Evolutionary conservation across 495 filamentous ascomycete genomes (phyloP).

Genomic region (Usnea hakonensis): DNA sequence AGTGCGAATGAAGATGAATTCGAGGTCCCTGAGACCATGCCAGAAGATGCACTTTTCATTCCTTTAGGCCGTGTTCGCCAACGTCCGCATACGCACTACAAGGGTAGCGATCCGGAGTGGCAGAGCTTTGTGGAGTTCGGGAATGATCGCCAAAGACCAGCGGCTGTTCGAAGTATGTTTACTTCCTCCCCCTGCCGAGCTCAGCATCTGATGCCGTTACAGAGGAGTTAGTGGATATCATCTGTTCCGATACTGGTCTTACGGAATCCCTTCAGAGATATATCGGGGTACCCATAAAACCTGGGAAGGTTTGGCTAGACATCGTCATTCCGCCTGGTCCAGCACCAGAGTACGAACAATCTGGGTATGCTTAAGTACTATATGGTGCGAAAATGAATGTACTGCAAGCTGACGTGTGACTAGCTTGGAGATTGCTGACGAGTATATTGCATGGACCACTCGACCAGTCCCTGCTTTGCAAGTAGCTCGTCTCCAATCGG

Average conservation of each 20-base stretch:
- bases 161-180: constrained; percentile 43
- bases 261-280: constrained; percentile 31
- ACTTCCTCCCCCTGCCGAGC: not conserved
- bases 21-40: constrained; percentile 19
- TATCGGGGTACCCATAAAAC: constrained; percentile 43
- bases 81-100: constrained; percentile 47
- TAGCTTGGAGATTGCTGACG: constrained; percentile 48
- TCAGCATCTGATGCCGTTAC: constrained; percentile 19
- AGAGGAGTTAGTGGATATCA: constrained; percentile 47
- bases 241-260: constrained; percentile 30
- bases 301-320: constrained; percentile 51
- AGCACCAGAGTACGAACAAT: constrained; percentile 51
- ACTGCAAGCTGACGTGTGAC: constrained; percentile 16
- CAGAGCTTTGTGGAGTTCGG: constrained; percentile 53
- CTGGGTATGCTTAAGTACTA: constrained; percentile 40
- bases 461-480: constrained; percentile 36
- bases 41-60: constrained; percentile 49
- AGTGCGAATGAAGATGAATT: constrained; percentile 23
- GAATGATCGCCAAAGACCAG: constrained; percentile 40
- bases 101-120: constrained; percentile 63
- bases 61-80: constrained; percentile 50
- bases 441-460: constrained; percentile 44
- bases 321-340: constrained; percentile 51
- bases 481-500: constrained; percentile 31
- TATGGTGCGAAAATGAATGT: not conserved